phyloP scores from a whole-genome alignment of 2,329 filamentous ascomycete genomes.

The Albifimbria verrucaria region DNA sequence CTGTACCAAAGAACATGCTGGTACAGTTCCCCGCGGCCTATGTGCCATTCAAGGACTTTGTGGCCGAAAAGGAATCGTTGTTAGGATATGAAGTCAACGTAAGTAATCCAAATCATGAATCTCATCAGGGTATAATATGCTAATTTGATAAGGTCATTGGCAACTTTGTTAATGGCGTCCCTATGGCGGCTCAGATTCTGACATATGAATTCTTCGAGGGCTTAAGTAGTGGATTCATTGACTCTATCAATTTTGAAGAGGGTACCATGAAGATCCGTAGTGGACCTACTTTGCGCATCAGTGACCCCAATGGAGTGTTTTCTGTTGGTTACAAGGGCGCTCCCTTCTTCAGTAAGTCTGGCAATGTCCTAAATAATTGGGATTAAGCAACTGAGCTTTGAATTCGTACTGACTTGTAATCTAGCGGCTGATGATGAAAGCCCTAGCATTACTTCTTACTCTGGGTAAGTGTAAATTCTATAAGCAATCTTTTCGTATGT shows the following conservation, averaged over 20 bases:
- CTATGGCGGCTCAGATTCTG: conserved; percentile 29
- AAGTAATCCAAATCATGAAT: conserved; percentile 1
- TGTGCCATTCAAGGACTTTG: conserved; percentile 39
- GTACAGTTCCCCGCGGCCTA: conserved; percentile 38
- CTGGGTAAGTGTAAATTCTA: conserved; percentile 21
- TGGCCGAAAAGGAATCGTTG: conserved; percentile 24
- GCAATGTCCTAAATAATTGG: background rate
- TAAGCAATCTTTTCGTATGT: too few relatives aligned
- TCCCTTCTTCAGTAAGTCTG: conserved; percentile 33
- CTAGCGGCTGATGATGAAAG: conserved; percentile 44
- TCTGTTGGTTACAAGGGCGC: conserved; percentile 31
- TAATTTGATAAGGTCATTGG: conserved; percentile 26
- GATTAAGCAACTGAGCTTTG: background rate
- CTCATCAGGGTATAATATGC: background rate
- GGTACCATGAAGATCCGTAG: conserved; percentile 30
- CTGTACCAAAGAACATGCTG: conserved; percentile 46
- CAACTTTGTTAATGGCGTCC: conserved; percentile 29
- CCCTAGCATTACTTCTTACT: conserved; percentile 44
- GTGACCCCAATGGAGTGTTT: conserved; percentile 43
- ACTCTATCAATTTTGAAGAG: conserved; percentile 27
- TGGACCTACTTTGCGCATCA: conserved; percentile 33
- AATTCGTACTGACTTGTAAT: too few relatives aligned
- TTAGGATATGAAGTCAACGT: conserved; percentile 33
- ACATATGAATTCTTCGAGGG: conserved; percentile 32
- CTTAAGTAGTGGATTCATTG: conserved; percentile 31